phyloP scores from a whole-genome alignment of 345 rosid species.

The Eucalyptus microcorys region DNA sequence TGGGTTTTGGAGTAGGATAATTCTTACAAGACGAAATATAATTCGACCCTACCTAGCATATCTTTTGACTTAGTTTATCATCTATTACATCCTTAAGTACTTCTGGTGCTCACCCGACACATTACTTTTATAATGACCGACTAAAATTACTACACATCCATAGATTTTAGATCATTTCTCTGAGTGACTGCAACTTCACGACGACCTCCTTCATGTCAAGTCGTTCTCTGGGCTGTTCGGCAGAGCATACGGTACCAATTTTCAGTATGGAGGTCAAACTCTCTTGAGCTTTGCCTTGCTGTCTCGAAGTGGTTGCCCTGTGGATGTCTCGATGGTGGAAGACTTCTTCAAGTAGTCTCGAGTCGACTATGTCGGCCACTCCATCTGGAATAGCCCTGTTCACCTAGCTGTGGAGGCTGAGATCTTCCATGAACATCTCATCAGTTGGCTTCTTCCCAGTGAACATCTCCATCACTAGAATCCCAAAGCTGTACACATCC shows the following conservation, averaged over 20 bases:
- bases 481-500: conserved; percentile 25
- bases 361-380: not conserved
- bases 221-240: conserved; percentile 1
- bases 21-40: not conserved
- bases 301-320: not conserved
- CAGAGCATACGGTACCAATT: conserved; percentile 2
- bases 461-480: conserved; percentile 17
- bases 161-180: not conserved
- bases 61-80: not conserved
- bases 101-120: not conserved
- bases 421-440: conserved; percentile 8
- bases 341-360: not conserved
- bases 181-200: not conserved
- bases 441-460: conserved; percentile 11
- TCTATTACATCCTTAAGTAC: not conserved
- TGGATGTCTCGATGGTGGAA: not conserved
- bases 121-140: not conserved
- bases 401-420: conserved; percentile 7
- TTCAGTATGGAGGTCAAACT: not conserved
- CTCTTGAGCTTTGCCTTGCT: not conserved
- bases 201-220: not conserved
- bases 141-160: not conserved
- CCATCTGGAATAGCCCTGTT: conserved; percentile 1
- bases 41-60: not conserved
- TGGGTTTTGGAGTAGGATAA: not conserved